Evolutionary conservation across 805 yeast species (phyloP).

Genomic region (Zygoascus ofunaensis): DNA sequence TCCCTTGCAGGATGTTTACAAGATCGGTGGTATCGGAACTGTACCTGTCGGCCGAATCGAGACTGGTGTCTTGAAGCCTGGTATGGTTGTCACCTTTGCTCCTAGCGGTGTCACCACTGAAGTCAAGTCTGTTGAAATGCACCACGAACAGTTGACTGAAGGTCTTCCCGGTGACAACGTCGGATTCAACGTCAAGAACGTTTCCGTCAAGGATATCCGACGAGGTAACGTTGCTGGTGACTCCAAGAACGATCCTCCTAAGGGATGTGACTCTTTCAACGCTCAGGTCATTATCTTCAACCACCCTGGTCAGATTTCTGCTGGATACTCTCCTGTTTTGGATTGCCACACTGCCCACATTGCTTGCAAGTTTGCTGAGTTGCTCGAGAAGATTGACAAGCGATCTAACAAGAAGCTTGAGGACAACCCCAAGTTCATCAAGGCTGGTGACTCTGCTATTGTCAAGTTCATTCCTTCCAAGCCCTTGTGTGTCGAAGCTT

Average conservation of each 20-base stretch:
- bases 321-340: constrained; percentile 86
- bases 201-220: constrained; percentile 79
- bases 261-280: constrained; percentile 69
- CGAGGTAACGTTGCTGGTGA: constrained; percentile 92
- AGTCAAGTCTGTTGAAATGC: constrained; percentile 85
- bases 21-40: constrained; percentile 87
- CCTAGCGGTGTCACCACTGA: constrained; percentile 87
- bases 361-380: constrained; percentile 78
- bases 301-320: constrained; percentile 87
- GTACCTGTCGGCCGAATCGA: constrained; percentile 93
- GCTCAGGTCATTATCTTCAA: constrained; percentile 81
- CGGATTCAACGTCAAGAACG: constrained; percentile 86
- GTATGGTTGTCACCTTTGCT: constrained; percentile 82
- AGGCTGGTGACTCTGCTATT: constrained; percentile 94
- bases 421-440: constrained; percentile 85
- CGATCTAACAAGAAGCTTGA: constrained; percentile 87
- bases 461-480: constrained; percentile 82
- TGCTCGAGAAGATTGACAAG: constrained; percentile 79
- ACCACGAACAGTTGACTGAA: constrained; percentile 69
- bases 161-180: constrained; percentile 90
- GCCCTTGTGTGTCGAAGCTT: constrained; percentile 93
- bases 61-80: constrained; percentile 86
- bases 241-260: constrained; percentile 83
- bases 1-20: constrained; percentile 86
- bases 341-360: constrained; percentile 93